Percentiles rank a stretch among this genome's conserved stretches.
phyloP scores from a whole-genome alignment of 768 basidiomycete genomes.

The Chalciporus pseudorubinellus region DNA sequence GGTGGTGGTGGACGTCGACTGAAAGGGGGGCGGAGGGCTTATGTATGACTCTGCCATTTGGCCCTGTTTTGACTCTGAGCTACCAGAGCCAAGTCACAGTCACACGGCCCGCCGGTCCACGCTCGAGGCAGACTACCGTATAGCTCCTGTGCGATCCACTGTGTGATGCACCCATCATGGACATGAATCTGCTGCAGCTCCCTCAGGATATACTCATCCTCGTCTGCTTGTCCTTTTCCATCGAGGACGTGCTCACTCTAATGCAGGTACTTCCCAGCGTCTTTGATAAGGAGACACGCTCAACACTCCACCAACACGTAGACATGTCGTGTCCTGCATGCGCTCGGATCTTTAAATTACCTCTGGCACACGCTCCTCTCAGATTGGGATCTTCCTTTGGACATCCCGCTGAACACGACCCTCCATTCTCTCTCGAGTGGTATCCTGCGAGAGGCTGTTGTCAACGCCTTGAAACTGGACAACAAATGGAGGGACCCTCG shows the following conservation, averaged over 20 bases:
- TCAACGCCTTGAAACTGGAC: constrained; percentile 48
- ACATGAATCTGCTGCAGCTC: constrained; percentile 30
- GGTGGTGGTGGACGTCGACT: constrained; percentile 20
- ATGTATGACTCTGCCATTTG: constrained; percentile 26
- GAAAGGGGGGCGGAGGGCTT: constrained; percentile 33
- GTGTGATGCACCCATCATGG: background rate
- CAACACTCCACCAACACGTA: constrained; percentile 34
- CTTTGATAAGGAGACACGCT: constrained; percentile 8
- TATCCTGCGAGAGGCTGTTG: constrained; percentile 40
- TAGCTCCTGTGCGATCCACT: too few relatives aligned
- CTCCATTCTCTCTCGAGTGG: constrained; percentile 36
- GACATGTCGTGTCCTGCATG: constrained; percentile 60
- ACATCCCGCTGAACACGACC: constrained; percentile 37
- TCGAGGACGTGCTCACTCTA: constrained; percentile 45
- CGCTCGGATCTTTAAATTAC: constrained; percentile 49
- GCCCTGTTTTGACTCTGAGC: constrained; percentile 21
- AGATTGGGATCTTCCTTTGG: constrained; percentile 37
- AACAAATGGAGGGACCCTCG: constrained; percentile 45
- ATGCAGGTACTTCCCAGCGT: constrained; percentile 41
- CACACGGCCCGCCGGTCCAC: background rate
- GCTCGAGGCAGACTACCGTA: too few relatives aligned
- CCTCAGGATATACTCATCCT: constrained; percentile 46
- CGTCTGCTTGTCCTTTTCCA: constrained; percentile 32
- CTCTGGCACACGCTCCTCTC: constrained; percentile 48
- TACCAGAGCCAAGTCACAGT: background rate